Evolutionary conservation across 768 basidiomycete species (phyloP).

Genomic region (Naganishia randhawae): DNA sequence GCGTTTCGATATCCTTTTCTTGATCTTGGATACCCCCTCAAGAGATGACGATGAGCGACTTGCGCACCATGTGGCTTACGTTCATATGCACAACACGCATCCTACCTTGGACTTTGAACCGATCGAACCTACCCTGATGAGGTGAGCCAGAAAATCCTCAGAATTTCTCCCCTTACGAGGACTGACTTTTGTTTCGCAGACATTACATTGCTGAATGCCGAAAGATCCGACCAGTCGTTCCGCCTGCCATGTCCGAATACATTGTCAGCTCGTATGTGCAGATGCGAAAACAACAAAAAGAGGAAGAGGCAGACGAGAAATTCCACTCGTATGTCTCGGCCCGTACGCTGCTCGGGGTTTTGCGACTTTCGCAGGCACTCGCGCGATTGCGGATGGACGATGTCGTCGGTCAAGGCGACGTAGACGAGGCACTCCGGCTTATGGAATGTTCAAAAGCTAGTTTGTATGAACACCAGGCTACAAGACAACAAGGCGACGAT

Average conservation of each 20-base stretch:
- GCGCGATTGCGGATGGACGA: slow-evolving; percentile 84
- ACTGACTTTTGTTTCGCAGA: slow-evolving; percentile 52
- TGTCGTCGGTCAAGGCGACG: slow-evolving; percentile 75
- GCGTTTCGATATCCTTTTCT: slow-evolving; percentile 91
- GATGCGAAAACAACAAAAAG: slow-evolving; percentile 85
- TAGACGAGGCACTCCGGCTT: slow-evolving; percentile 91
- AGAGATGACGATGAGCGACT: slow-evolving; percentile 93
- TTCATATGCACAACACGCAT: slow-evolving; percentile 92
- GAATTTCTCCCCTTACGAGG: background rate
- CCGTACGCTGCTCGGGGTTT: slow-evolving; percentile 86
- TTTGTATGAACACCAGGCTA: slow-evolving; percentile 66
- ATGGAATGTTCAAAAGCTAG: slow-evolving; percentile 97
- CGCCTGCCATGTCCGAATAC: slow-evolving; percentile 80
- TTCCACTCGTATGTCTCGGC: slow-evolving; percentile 92
- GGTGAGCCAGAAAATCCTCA: slow-evolving; percentile 57
- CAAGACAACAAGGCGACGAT: slow-evolving; percentile 65
- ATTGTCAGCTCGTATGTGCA: slow-evolving; percentile 94
- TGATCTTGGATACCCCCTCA: slow-evolving; percentile 92
- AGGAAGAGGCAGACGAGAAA: slow-evolving; percentile 81
- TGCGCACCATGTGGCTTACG: slow-evolving; percentile 94
- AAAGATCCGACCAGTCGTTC: slow-evolving; percentile 81
- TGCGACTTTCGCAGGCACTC: slow-evolving; percentile 90
- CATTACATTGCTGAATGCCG: slow-evolving; percentile 94
- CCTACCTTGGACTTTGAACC: slow-evolving; percentile 73
- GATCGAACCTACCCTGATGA: slow-evolving; percentile 80